Conservation (phyloP, 1,284 basidiomycete species). For the Fomes fomentarius region DNA sequence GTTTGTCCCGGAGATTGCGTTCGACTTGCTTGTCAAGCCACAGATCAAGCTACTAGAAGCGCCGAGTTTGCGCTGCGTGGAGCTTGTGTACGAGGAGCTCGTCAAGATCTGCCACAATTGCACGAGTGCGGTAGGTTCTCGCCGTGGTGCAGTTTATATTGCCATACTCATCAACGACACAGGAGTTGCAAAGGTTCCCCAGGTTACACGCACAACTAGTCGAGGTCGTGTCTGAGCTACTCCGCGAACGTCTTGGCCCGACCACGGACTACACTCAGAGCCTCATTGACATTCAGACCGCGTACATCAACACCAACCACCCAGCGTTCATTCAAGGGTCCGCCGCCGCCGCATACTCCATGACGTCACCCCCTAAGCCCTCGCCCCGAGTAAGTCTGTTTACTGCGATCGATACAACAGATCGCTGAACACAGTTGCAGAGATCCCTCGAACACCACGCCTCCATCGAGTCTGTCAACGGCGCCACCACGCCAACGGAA, state of each 20-base stretch:
- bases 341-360: conserved; percentile 51
- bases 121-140: conserved; percentile 73
- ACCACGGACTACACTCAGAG: conserved; percentile 97
- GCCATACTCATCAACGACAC: not conserved
- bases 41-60: conserved; percentile 97
- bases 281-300: conserved; percentile 96
- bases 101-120: conserved; percentile 99
- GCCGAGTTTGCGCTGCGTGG: conserved; percentile 94
- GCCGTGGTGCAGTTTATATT: not conserved
- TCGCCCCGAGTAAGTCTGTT: conserved; percentile 61
- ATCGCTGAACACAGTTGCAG: conserved; percentile 22
- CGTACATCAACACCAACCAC: conserved; percentile 99
- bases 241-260: conserved; percentile 94
- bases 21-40: conserved; percentile 97
- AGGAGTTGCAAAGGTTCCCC: conserved; percentile 99
- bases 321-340: conserved; percentile 85
- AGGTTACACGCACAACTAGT: conserved; percentile 91
- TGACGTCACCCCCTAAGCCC: conserved; percentile 45
- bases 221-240: conserved; percentile 95
- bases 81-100: conserved; percentile 98
- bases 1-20: conserved; percentile 97
- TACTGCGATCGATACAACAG: too few relatives aligned
- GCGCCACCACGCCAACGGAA: conserved; percentile 51
- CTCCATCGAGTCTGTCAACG: conserved; percentile 43
- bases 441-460: conserved; percentile 25